A percentile compares a stretch with the other conserved stretches of the same genome.
Evolutionary conservation across 1,284 basidiomycete species (phyloP).

Genomic region (Trichosporon sp.): DNA sequence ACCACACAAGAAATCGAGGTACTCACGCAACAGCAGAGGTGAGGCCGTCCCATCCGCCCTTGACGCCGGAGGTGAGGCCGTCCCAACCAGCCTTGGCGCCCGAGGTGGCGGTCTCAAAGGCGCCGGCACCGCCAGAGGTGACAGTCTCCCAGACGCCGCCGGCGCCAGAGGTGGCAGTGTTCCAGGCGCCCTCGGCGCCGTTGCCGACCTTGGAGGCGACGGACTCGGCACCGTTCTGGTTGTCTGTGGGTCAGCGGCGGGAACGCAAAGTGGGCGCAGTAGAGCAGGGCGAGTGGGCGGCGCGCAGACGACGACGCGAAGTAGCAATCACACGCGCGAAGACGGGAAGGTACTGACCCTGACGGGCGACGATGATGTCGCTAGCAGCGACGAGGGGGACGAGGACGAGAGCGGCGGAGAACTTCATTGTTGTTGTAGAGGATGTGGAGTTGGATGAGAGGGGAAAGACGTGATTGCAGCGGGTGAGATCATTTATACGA

Average conservation of each 20-base stretch:
- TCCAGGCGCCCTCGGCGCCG: slow-evolving; percentile 18
- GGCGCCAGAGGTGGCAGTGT: slow-evolving; percentile 21
- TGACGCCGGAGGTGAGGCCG: slow-evolving; percentile 27
- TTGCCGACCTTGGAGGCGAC: slow-evolving; percentile 18
- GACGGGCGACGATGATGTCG: slow-evolving; percentile 10
- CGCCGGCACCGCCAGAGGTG: slow-evolving; percentile 18
- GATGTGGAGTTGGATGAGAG: neutral
- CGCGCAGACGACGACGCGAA: too few relatives aligned
- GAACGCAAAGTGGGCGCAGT: neutral
- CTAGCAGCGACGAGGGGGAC: slow-evolving; percentile 15
- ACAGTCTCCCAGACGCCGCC: slow-evolving; percentile 20
- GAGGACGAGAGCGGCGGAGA: slow-evolving; percentile 8
- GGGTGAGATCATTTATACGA: neutral
- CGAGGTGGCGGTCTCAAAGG: slow-evolving; percentile 17
- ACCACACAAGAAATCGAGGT: neutral
- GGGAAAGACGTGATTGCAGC: neutral
- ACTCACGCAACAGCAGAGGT: slow-evolving; percentile 26
- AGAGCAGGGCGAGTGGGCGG: neutral
- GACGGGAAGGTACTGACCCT: neutral
- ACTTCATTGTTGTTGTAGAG: slow-evolving; percentile 8
- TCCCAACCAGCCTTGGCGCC: slow-evolving; percentile 25
- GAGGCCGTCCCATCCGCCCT: slow-evolving; percentile 24
- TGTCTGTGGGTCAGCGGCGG: slow-evolving; percentile 2
- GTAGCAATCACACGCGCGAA: too few relatives aligned
- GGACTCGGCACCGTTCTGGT: neutral